These are phyloP conservation scores for Phylloporus sp. DNA, from an alignment of 768 basidiomycete genomes.

Conservation along the genomic window DNA sequence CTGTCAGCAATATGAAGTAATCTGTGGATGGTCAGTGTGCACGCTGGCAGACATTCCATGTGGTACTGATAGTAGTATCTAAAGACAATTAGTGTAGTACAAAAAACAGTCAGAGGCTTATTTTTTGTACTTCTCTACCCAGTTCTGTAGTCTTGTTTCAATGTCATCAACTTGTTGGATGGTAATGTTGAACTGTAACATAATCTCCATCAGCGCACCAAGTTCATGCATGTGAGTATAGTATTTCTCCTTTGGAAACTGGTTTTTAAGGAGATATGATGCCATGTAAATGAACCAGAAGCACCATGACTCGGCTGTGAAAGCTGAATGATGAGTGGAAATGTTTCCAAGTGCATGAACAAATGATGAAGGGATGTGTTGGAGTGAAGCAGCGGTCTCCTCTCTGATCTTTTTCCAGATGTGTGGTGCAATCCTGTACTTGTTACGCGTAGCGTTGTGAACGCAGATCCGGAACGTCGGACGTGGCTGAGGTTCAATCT, in stretches of 20 bases:
- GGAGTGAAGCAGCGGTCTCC: slow-evolving; percentile 22
- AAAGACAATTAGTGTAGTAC: too few relatives aligned
- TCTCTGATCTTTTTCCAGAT: slow-evolving; percentile 26
- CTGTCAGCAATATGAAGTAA: not conserved
- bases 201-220: not conserved
- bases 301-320: slow-evolving; percentile 7
- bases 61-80: not conserved
- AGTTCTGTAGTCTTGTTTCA: too few relatives aligned
- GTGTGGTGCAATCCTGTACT: slow-evolving; percentile 11
- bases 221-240: not conserved
- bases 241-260: not conserved
- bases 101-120: too few relatives aligned
- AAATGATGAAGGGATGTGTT: slow-evolving; percentile 29
- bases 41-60: not conserved
- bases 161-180: too few relatives aligned
- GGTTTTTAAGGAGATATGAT: slow-evolving; percentile 5
- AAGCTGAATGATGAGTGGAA: slow-evolving; percentile 6
- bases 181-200: not conserved
- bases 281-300: slow-evolving; percentile 20
- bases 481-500: too few relatives aligned
- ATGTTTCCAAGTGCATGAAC: slow-evolving; percentile 33
- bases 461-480: too few relatives aligned
- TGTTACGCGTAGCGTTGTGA: too few relatives aligned
- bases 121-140: too few relatives aligned
- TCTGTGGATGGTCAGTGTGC: not conserved